phyloP scores from a whole-genome alignment of 2,329 filamentous ascomycete genomes.

The Bipolaris sorokiniana region DNA sequence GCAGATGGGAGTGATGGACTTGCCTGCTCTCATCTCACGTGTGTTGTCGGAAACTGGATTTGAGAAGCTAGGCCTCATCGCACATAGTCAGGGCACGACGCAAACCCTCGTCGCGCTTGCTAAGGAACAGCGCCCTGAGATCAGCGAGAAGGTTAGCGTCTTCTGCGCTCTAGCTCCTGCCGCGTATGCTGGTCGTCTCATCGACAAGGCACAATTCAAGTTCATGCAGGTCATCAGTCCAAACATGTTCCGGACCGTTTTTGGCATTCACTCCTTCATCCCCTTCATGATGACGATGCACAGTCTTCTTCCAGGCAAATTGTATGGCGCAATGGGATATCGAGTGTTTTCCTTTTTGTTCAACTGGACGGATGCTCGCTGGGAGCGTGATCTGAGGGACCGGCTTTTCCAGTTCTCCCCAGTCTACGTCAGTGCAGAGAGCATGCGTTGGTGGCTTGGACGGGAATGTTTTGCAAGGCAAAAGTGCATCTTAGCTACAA shows the following conservation, averaged over 20 bases:
- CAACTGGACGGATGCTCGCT: constrained; percentile 81
- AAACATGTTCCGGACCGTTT: constrained; percentile 76
- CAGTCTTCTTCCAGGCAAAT: constrained; percentile 62
- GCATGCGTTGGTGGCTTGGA: constrained; percentile 95
- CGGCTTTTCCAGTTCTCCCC: constrained; percentile 93
- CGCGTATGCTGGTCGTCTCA: constrained; percentile 84
- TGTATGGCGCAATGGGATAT: constrained; percentile 86
- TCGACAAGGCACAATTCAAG: constrained; percentile 87
- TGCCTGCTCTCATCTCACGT: constrained; percentile 79
- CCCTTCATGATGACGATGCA: constrained; percentile 92
- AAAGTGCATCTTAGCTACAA: constrained; percentile 84
- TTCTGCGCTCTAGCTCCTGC: constrained; percentile 92
- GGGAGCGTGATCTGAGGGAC: constrained; percentile 79
- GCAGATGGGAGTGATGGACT: constrained; percentile 89
- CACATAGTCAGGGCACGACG: constrained; percentile 90
- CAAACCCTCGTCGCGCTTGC: constrained; percentile 86
- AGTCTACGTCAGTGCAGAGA: constrained; percentile 86
- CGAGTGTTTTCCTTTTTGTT: constrained; percentile 89
- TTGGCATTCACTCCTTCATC: constrained; percentile 93
- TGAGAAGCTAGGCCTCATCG: constrained; percentile 79
- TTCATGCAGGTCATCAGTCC: constrained; percentile 86
- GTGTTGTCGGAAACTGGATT: constrained; percentile 85
- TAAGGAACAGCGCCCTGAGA: constrained; percentile 84
- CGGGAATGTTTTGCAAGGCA: constrained; percentile 83
- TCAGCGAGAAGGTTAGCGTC: constrained; percentile 81